phyloP scores from a whole-genome alignment of 2,329 filamentous ascomycete genomes.

The Apiospora sp. region DNA sequence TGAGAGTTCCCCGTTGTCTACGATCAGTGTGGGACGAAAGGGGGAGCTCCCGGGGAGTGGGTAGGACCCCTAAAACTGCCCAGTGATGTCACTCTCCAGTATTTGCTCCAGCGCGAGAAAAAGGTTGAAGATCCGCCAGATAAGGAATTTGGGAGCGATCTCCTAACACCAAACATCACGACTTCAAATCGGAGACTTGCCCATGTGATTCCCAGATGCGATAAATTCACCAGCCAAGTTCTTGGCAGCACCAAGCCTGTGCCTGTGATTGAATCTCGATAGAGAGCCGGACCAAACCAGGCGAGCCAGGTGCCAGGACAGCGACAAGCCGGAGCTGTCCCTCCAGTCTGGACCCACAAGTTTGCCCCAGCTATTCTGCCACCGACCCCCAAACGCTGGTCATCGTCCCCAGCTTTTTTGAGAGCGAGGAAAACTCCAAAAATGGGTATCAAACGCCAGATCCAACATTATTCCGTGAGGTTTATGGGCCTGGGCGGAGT shows the following conservation, averaged over 20 bases:
- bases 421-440: slow-evolving; percentile 8
- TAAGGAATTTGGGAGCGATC: background rate
- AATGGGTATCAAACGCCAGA: background rate
- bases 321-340: background rate
- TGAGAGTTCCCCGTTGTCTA: background rate
- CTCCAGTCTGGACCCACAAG: background rate
- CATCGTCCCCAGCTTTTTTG: slow-evolving; percentile 15
- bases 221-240: background rate
- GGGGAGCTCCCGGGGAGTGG: background rate
- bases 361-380: background rate
- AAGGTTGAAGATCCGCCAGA: background rate
- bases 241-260: background rate
- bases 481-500: background rate
- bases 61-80: slow-evolving; percentile 4
- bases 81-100: slow-evolving; percentile 18
- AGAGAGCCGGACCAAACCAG: background rate
- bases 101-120: background rate
- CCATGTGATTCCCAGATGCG: background rate
- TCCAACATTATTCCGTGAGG: background rate
- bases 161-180: background rate
- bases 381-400: slow-evolving; percentile 7
- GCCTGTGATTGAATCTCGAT: background rate
- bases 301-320: background rate
- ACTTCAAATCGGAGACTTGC: background rate
- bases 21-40: background rate